Base-by-base conservation (phyloP, 805 yeast species). In the Candida quercuum region DNA sequence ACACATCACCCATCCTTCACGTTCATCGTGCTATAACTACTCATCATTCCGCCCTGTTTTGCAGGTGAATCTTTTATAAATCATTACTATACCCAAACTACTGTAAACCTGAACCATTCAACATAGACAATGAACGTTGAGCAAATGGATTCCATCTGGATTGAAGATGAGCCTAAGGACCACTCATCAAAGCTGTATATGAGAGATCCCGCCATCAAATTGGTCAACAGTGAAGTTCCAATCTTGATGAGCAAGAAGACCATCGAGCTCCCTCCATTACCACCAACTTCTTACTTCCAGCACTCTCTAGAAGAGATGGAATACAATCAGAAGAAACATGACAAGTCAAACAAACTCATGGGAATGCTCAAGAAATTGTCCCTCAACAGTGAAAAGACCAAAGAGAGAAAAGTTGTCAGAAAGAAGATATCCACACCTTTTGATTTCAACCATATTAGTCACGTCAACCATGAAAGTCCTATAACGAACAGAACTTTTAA, bases 111-210 rank as follows among this genome's bases (percentile, higher is more conserved):
- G n/a, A n/a, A n/a, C n/a, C n/a, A n/a, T n/a, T n/a, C n/a, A n/a
- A n/a, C n/a, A n/a, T n/a, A n/a, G n/a, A n/a, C n/a, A n/a, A n/a
- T n/a, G n/a, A n/a, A n/a, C n/a, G n/a, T 28, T 18, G n/a, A 21
- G 2, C 44, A 37, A 15, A 64, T 66, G 66, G 62, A 58, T 41
- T 64, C 69, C 24, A 65, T 66, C 36, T 66, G 71, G 71, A 41
- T 66, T 17, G 71, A 64, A 38, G 70, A 66, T 29, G 69, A 63
- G 32, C 44, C 55, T 33, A 60, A n/a, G n/a, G 57, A 31, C 56
- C 16, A 19, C 16, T 7, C 54, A 5, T 58, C 55, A 26, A 64
- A 64, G 40, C 48, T 64, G 22, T 58, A 59, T 37, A 26, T 41
- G n/a, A 55, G 54, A 6, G 54, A 55, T 17, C 51, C 63, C 5